Percentiles rank a stretch among this genome's conserved stretches.
phyloP scores from a whole-genome alignment of 192 early-diverging fungal genomes.

The Spizellomyces punctatus region DNA sequence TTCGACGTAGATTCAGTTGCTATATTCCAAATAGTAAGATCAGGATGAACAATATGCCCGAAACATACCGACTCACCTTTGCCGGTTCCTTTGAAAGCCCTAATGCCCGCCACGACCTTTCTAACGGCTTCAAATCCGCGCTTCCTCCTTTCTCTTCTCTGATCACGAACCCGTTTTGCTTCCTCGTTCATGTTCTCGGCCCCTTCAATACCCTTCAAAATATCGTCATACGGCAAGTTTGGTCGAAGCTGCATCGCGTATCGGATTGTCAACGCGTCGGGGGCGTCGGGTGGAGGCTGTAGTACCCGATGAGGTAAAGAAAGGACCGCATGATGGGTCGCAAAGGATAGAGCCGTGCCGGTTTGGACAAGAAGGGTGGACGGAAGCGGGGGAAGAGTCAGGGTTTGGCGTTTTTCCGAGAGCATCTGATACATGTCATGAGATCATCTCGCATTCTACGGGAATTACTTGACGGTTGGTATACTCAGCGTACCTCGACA shows the following conservation, averaged over 20 bases:
- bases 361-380: conserved; percentile 13
- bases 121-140: conserved; percentile 9
- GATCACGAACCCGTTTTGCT: neutral
- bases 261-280: neutral
- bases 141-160: neutral
- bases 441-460: neutral
- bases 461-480: neutral
- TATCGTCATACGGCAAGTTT: conserved; percentile 2
- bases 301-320: conserved; percentile 14
- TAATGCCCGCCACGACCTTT: conserved; percentile 5
- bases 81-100: neutral
- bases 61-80: no score
- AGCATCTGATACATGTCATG: conserved; percentile 1
- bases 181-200: conserved; percentile 6
- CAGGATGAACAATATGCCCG: no score
- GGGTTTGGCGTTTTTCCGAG: conserved; percentile 3
- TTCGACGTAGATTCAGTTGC: neutral
- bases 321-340: conserved; percentile 16
- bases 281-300: neutral
- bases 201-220: conserved; percentile 6
- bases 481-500: conserved; percentile 4
- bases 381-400: conserved; percentile 10
- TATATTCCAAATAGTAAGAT: no score
- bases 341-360: conserved; percentile 15
- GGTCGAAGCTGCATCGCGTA: conserved; percentile 1